Conservation (phyloP, 148 eudicot genomes). For the Dianthus caryophyllus region DNA sequence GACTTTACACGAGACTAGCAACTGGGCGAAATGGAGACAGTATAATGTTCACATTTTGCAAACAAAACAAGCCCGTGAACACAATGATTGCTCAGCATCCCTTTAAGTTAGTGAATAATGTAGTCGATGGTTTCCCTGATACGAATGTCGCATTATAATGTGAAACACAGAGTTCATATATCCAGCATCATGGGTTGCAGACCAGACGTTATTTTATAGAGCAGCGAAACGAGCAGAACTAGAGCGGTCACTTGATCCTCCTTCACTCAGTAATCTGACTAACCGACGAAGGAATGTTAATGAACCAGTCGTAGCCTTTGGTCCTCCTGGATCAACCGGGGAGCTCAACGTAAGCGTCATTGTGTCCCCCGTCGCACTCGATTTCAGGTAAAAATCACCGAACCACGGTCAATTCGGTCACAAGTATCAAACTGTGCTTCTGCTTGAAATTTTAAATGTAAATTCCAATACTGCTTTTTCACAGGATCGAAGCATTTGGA, state of each 20-base stretch:
- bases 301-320: slow-evolving; percentile 86
- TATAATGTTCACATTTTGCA: no score
- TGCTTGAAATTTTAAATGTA: no score
- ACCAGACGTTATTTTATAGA: slow-evolving; percentile 62
- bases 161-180: slow-evolving; percentile 66
- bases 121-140: background rate
- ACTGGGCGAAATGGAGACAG: no score
- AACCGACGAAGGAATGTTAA: slow-evolving; percentile 40
- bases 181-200: slow-evolving; percentile 87
- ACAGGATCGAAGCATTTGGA: slow-evolving; percentile 91
- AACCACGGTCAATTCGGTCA: no score
- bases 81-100: no score
- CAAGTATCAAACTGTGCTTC: no score
- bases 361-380: slow-evolving; percentile 68
- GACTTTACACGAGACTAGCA: no score
- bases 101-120: no score
- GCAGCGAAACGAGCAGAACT: slow-evolving; percentile 59
- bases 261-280: slow-evolving; percentile 27
- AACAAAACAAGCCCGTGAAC: no score
- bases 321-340: slow-evolving; percentile 87
- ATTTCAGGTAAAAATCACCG: slow-evolving; percentile 55
- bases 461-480: no score
- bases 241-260: slow-evolving; percentile 70
- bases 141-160: background rate
- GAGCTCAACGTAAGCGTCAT: slow-evolving; percentile 95